Conservation (phyloP, 768 basidiomycete genomes). For the Neoboletus subvelutipes region DNA sequence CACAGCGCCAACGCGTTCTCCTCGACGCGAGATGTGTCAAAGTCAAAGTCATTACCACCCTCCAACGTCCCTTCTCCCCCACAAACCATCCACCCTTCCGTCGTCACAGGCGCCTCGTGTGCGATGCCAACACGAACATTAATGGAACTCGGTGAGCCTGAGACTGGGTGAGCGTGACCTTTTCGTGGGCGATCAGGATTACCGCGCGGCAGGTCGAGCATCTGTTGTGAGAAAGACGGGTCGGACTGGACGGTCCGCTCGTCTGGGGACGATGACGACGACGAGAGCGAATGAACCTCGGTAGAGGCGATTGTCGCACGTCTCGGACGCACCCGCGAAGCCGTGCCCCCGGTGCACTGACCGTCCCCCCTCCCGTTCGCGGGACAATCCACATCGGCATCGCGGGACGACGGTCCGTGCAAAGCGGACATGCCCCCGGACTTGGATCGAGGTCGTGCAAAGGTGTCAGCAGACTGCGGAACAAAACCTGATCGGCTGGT, state of each 20-base stretch:
- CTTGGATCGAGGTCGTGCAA: not conserved
- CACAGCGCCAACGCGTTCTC: not conserved
- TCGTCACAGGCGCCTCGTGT: not conserved
- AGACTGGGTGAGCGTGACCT: not conserved
- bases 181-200: not conserved
- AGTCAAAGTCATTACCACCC: not conserved
- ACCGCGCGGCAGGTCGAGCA: too few species aligned
- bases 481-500: not conserved
- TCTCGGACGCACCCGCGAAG: not conserved
- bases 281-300: not conserved
- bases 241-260: not conserved
- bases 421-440: not conserved
- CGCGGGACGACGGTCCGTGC: not conserved
- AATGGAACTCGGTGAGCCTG: not conserved
- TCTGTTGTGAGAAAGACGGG: not conserved
- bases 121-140: not conserved
- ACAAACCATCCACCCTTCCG: not conserved
- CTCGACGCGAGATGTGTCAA: not conserved
- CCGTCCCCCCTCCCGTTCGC: not conserved
- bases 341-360: not conserved
- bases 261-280: not conserved
- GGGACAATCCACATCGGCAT: not conserved
- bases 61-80: not conserved
- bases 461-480: not conserved
- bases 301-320: not conserved